Base-by-base conservation (phyloP, 345 rosid species). In the Citrus inodora region DNA sequence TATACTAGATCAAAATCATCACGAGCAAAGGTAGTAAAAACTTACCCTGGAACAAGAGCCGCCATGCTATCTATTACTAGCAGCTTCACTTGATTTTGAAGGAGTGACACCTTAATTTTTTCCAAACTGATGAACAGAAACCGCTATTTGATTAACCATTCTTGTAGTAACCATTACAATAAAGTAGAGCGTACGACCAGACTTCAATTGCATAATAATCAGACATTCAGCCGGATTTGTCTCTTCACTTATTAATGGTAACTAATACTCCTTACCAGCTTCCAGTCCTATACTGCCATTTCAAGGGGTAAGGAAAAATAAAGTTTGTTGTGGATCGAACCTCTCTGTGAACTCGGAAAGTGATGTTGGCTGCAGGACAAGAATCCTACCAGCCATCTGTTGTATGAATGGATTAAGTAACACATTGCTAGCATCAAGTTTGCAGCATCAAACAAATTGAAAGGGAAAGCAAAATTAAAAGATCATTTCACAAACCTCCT, bases 351-450 rank as follows among this genome's bases (percentile, higher is more conserved):
- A 93, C 56, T 92, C 88, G 8, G 93, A 79, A 72, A 93, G 87
- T 65, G 95, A 91, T 37, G 92, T 61, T 53, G 98, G 95, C 76
- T 82, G 87, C 83, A 93, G 77, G 79, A 94, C 97, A 75, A 89
- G 87, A 65, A 94, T 92, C 85, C 98, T 85, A 67, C 97, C 94
- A 71, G 98, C 98, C 94, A 94, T 93, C 98, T 93, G 83, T 78
- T 73, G 71, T 55, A 67, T 11, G 32, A 65, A 79, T 28, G 24
- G 42, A 58, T 80, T 17, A 66, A 70, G 17, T 13, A 67, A 30
- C 21, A 33, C 33, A 24, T 58, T 67, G 4, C 37, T 68, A 80
- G 64, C 53, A 27, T 62, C 79, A 33, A 69, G 7, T 32, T 66
- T 22, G 25, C 69, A 28, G 65, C 7, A 48, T 62, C 1, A 80